These are phyloP conservation scores for Capsicum baccatum DNA, from an alignment of 257 asterid species.

Conservation along the genomic window DNA sequence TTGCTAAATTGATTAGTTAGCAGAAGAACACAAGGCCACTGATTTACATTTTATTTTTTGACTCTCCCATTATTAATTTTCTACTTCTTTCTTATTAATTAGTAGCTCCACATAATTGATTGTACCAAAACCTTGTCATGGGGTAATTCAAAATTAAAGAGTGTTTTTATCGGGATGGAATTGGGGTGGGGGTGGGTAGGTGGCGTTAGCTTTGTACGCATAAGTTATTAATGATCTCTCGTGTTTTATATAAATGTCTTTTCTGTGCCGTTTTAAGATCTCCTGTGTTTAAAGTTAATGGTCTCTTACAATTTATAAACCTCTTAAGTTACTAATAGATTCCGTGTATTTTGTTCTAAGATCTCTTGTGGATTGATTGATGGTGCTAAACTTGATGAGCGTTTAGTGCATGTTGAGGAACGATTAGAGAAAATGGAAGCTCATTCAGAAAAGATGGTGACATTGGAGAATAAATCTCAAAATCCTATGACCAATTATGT, in stretches of 20 bases:
- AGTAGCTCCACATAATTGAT: neutral
- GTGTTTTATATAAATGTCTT: neutral
- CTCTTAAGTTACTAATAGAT: neutral
- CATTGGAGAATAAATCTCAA: neutral
- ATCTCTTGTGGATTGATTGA: neutral
- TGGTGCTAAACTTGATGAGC: neutral
- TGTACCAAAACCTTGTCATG: neutral
- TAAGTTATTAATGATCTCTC: neutral
- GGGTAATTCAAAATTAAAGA: neutral
- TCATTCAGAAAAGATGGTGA: neutral
- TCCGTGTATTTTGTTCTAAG: neutral
- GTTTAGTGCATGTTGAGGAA: neutral
- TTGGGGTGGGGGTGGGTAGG: neutral
- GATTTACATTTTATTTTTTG: neutral
- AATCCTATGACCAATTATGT: constrained; percentile 36
- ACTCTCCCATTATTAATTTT: neutral
- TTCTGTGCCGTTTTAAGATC: neutral
- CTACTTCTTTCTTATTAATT: neutral
- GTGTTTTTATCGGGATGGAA: neutral
- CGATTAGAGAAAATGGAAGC: neutral
- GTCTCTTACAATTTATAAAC: neutral
- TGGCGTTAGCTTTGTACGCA: too few relatives aligned
- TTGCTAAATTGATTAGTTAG: neutral
- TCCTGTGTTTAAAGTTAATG: neutral
- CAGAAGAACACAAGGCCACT: neutral